A percentile compares a stretch with the other conserved stretches of the same genome.
These are phyloP conservation scores for Hortiboletus flavorubellus DNA, from an alignment of 768 basidiomycete genomes.

Conservation along the genomic window DNA sequence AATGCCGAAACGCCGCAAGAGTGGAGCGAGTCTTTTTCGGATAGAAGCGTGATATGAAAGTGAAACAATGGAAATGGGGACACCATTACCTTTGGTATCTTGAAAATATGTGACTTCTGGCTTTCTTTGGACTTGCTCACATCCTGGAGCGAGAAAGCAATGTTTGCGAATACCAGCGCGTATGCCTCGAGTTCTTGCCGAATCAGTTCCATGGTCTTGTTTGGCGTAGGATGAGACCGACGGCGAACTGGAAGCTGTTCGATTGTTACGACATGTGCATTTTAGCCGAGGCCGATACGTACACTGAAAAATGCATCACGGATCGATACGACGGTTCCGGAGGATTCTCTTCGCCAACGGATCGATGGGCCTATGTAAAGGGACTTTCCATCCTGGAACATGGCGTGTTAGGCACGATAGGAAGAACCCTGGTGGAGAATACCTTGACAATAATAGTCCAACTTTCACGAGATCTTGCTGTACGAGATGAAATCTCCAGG, in stretches of 20 bases:
- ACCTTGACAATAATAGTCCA: slow-evolving; percentile 84
- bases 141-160: slow-evolving; percentile 68
- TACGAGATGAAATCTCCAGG: slow-evolving; percentile 82
- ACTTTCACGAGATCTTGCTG: slow-evolving; percentile 54
- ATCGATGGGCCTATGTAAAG: slow-evolving; percentile 72
- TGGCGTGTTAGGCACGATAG: not conserved
- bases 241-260: slow-evolving; percentile 77
- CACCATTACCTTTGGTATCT: slow-evolving; percentile 61
- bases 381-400: slow-evolving; percentile 53
- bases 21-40: slow-evolving; percentile 57
- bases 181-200: slow-evolving; percentile 70
- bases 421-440: slow-evolving; percentile 3
- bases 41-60: slow-evolving; percentile 17
- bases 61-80: slow-evolving; percentile 10
- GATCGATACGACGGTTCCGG: slow-evolving; percentile 80
- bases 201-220: slow-evolving; percentile 62
- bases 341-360: slow-evolving; percentile 67
- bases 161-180: slow-evolving; percentile 67
- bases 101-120: slow-evolving; percentile 45
- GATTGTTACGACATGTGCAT: slow-evolving; percentile 3
- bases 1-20: slow-evolving; percentile 62
- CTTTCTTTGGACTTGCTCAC: slow-evolving; percentile 36
- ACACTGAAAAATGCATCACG: slow-evolving; percentile 92
- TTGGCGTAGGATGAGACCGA: slow-evolving; percentile 57
- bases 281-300: slow-evolving; percentile 22